Evolutionary conservation across 2,329 filamentous ascomycete genomes (phyloP).

Genomic region (Neonectria ditissima): DNA sequence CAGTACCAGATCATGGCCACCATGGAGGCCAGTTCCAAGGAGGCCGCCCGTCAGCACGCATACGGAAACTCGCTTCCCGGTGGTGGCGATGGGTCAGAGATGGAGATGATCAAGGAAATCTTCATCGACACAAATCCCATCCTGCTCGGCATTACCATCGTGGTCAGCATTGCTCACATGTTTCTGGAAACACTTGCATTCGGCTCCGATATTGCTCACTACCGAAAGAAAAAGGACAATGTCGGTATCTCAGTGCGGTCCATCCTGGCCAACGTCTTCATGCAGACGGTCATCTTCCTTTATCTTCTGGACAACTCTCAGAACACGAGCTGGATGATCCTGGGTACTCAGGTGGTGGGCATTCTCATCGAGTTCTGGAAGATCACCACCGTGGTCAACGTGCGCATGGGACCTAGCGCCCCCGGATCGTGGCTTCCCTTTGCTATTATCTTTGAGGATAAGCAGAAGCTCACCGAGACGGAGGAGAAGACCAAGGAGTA

Average conservation of each 20-base stretch:
- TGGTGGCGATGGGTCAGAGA: conserved; percentile 89
- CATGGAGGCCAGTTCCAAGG: conserved; percentile 88
- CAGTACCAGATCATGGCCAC: conserved; percentile 88
- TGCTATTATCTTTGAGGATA: conserved; percentile 89
- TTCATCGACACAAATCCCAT: conserved; percentile 94
- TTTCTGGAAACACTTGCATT: conserved; percentile 96
- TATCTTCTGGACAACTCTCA: conserved; percentile 98
- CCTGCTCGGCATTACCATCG: conserved; percentile 83
- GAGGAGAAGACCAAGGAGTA: conserved; percentile 99
- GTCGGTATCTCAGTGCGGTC: conserved; percentile 96
- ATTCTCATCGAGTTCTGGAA: conserved; percentile 84
- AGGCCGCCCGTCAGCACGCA: conserved; percentile 82
- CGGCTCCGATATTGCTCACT: conserved; percentile 97
- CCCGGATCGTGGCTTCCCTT: conserved; percentile 82
- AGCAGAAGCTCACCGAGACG: conserved; percentile 93
- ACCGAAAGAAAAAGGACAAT: conserved; percentile 99
- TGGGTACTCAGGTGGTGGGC: conserved; percentile 90
- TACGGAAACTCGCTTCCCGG: conserved; percentile 77
- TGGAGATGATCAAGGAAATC: conserved; percentile 97
- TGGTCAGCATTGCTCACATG: conserved; percentile 91
- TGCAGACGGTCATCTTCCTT: conserved; percentile 95
- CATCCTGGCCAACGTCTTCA: conserved; percentile 96
- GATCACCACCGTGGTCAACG: conserved; percentile 93
- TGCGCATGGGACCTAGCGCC: conserved; percentile 78
- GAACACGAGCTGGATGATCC: conserved; percentile 98